Conservation (phyloP, 192 early-diverging fungal species). For the Linnemannia elongata region DNA sequence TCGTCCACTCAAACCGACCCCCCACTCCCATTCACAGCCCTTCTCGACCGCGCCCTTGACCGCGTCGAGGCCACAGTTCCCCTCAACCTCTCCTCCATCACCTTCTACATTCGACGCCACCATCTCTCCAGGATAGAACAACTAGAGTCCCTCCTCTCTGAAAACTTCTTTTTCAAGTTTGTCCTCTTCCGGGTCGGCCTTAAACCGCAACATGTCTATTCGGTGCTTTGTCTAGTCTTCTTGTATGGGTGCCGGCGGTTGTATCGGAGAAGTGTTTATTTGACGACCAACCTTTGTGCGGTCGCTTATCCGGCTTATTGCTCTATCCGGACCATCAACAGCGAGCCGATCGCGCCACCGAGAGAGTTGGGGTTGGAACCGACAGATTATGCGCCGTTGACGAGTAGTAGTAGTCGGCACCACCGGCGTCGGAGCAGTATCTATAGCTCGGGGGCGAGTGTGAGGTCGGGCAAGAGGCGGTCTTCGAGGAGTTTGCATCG, state of each 20-base stretch:
- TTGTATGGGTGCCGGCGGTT: slow-evolving; percentile 39
- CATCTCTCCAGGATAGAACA: slow-evolving; percentile 53
- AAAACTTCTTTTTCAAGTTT: slow-evolving; percentile 41
- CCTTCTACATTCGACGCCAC: slow-evolving; percentile 57
- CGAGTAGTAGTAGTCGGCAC: not conserved
- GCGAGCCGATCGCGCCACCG: slow-evolving; percentile 38
- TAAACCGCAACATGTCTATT: slow-evolving; percentile 50
- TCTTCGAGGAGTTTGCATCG: slow-evolving; percentile 12
- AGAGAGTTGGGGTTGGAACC: slow-evolving; percentile 36
- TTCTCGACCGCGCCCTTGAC: slow-evolving; percentile 45
- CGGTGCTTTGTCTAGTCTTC: slow-evolving; percentile 36
- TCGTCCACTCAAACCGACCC: slow-evolving; percentile 52
- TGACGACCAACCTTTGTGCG: slow-evolving; percentile 62
- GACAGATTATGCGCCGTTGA: slow-evolving; percentile 29
- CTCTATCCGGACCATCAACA: slow-evolving; percentile 62
- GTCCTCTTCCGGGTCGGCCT: slow-evolving; percentile 52
- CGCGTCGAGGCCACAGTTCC: slow-evolving; percentile 54
- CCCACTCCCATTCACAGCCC: slow-evolving; percentile 54
- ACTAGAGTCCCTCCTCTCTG: slow-evolving; percentile 34
- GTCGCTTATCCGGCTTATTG: slow-evolving; percentile 65
- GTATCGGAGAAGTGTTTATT: slow-evolving; percentile 56
- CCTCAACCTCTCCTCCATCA: slow-evolving; percentile 59
- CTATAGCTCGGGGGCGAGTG: slow-evolving; percentile 17
- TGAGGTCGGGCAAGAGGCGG: slow-evolving; percentile 10
- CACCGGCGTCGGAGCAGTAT: slow-evolving; percentile 27